Base-by-base conservation (phyloP, 2,329 filamentous ascomycete genomes). In the Epichloe typhina region DNA sequence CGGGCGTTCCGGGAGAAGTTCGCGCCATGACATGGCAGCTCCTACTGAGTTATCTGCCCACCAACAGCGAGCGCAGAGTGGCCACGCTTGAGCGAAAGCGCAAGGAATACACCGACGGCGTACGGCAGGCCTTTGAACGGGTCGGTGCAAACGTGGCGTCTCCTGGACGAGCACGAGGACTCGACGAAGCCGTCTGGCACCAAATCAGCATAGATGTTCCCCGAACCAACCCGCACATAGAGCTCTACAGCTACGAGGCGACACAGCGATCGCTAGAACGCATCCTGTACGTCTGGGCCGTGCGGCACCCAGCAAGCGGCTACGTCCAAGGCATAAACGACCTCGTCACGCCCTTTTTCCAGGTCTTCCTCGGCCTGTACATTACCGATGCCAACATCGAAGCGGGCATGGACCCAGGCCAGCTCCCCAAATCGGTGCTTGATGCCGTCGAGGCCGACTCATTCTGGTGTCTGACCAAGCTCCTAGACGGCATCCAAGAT, bases 271-370 rank as follows among this genome's bases (percentile, higher is more conserved):
- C 89, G 1, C 72, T 98, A 13, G 94, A 98, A 67, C 82, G 91
- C 46, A 97, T 98, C 58, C 70, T 98, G 19, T 98, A 98, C 64
- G 80, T 98, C 2, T 98, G 93, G 93, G 93, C 93, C 2, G 95
- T 98, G 58, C 82, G 94, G 47, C 93, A 98, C 70, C 93, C 93
- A 1, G 94, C 94, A 5, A 95, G 89, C 62, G 93, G 93, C 48
- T 98, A 98, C 62, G 93, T 98, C 0, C 93, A 98, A 70, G 93
- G 93, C 37, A 98, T 98, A 69, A 98, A 98, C 66, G 93, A 98
- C 64, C 77, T 98, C 33, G 93, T 96, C 12, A 95, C 91, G 9
- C 93, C 93, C 1, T 97, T 98, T 64, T 98, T 88, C 86, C 90
- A 98, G 67, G 91, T 97, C 2, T 98, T 98, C 59, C 73, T 98